Percentiles rank a stretch among this genome's conserved stretches.
These are phyloP conservation scores for Phaeotremella skinneri DNA, from an alignment of 768 basidiomycete species.

Conservation along the genomic window DNA sequence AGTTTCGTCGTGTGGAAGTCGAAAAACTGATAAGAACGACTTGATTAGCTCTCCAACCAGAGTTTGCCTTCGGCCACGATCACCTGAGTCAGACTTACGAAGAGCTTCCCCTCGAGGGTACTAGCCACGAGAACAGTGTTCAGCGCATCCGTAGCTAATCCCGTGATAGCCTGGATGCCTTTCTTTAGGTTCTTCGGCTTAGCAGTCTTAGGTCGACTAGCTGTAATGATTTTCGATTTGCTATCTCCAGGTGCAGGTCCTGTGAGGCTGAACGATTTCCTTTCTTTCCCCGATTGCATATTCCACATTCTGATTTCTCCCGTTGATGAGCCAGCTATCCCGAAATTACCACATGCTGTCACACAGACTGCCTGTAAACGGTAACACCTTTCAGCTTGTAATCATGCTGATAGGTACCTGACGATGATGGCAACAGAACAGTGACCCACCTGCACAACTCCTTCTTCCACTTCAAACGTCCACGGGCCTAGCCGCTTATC, in stretches of 20 bases:
- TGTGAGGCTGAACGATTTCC: slow-evolving; percentile 68
- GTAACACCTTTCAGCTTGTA: neutral
- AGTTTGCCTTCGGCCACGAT: neutral
- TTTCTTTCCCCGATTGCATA: slow-evolving; percentile 86
- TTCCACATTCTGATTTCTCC: slow-evolving; percentile 83
- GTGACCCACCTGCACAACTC: slow-evolving; percentile 67
- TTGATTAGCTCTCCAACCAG: neutral
- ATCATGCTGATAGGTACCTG: neutral
- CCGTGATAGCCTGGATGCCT: slow-evolving; percentile 66
- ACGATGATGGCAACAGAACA: slow-evolving; percentile 1
- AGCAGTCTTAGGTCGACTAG: slow-evolving; percentile 16
- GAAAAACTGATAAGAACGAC: slow-evolving; percentile 68
- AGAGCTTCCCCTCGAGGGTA: slow-evolving; percentile 83
- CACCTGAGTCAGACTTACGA: slow-evolving; percentile 65
- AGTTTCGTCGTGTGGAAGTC: slow-evolving; percentile 85
- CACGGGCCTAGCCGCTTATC: slow-evolving; percentile 78
- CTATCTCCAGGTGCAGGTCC: slow-evolving; percentile 35
- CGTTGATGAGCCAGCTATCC: slow-evolving; percentile 75
- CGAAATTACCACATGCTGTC: slow-evolving; percentile 94
- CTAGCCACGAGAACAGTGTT: slow-evolving; percentile 77
- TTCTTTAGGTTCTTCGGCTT: slow-evolving; percentile 37
- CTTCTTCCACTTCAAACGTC: slow-evolving; percentile 62
- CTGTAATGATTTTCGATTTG: slow-evolving; percentile 41
- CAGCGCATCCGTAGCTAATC: slow-evolving; percentile 78
- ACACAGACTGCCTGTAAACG: slow-evolving; percentile 65